phyloP scores from a whole-genome alignment of 2,329 filamentous ascomycete species.

The Colletotrichum lupini region DNA sequence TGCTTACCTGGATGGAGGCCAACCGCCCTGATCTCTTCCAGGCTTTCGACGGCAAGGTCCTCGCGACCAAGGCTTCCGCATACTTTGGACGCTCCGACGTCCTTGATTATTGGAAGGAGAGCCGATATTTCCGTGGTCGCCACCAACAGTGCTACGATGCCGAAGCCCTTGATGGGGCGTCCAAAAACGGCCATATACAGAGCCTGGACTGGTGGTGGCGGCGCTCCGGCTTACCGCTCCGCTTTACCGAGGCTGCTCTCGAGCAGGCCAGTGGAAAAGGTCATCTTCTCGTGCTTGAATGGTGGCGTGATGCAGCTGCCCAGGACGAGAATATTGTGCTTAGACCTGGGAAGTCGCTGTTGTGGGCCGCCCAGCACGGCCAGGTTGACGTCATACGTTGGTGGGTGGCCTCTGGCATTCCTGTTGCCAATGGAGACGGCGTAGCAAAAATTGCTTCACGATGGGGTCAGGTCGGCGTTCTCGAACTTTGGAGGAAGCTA shows the following conservation, averaged over 20 bases:
- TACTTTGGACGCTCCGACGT: conserved; percentile 88
- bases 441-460: conserved; percentile 87
- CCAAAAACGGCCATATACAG: conserved; percentile 84
- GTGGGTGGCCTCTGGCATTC: conserved; percentile 87
- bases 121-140: conserved; percentile 83
- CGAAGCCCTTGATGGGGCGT: conserved; percentile 89
- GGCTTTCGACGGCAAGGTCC: conserved; percentile 84
- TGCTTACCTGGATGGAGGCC: conserved; percentile 75
- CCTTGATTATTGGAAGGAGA: conserved; percentile 90
- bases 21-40: conserved; percentile 75
- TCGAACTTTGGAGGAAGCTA: conserved; percentile 82
- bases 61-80: conserved; percentile 88
- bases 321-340: conserved; percentile 70
- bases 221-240: conserved; percentile 78
- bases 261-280: conserved; percentile 89
- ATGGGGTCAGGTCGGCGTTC: conserved; percentile 84
- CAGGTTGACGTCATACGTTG: conserved; percentile 82
- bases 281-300: conserved; percentile 87
- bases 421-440: conserved; percentile 81
- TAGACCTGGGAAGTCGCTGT: conserved; percentile 86
- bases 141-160: conserved; percentile 75
- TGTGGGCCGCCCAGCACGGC: conserved; percentile 86
- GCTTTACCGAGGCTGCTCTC: conserved; percentile 87
- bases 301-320: conserved; percentile 83
- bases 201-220: conserved; percentile 94